Base-by-base conservation (phyloP, 2,329 filamentous ascomycete genomes). In the Mycosphaerelloides madeirae region DNA sequence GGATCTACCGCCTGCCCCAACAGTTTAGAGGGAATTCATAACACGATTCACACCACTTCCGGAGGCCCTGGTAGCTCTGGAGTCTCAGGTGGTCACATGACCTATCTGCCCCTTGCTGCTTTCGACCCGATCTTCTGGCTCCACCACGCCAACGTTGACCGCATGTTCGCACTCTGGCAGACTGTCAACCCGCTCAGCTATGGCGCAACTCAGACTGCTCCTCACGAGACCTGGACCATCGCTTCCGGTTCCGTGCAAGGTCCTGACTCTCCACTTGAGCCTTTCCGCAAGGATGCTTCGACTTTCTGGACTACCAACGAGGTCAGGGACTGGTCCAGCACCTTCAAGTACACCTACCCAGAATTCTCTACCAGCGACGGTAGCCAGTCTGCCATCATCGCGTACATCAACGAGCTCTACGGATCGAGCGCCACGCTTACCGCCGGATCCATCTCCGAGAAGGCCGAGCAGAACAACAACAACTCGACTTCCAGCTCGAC, bases 101-200 rank as follows among this genome's bases (percentile, higher is more conserved):
- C 76, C 38, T 84, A 79, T 64, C 79, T 82, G 79, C 18, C 83
- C 82, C 55, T 85, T 14, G 42, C 85, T 2, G 77, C 84, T 0
- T 93, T 87, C 60, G 87, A 94, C 59, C 87, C 87, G 0, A 68
- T 86, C 13, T 90, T 91, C 66, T 86, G 83, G 66, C 67, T 91
- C 6, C 85, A 91, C 58, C 87, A 91, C 57, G 45, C 44, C 54
- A 89, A 85, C 65, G 77, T 87, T 6, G 87, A 94, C 59, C 79
- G 87, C 5, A 66, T 86, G 29, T 79, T 88, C 53, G 80, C 86
- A 20, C 76, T 94, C 52, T 94, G 85, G 85, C 86, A 93, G 67
- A 72, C 76, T 1, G 65, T 91, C 15, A 78, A 93, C 54, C 84
- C 84, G 0, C 68, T 79, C 18, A 77, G 77, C 20, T 91, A 81